phyloP scores from a whole-genome alignment of 108 stramenopile species.

The Aurantiochytrium sp. region DNA sequence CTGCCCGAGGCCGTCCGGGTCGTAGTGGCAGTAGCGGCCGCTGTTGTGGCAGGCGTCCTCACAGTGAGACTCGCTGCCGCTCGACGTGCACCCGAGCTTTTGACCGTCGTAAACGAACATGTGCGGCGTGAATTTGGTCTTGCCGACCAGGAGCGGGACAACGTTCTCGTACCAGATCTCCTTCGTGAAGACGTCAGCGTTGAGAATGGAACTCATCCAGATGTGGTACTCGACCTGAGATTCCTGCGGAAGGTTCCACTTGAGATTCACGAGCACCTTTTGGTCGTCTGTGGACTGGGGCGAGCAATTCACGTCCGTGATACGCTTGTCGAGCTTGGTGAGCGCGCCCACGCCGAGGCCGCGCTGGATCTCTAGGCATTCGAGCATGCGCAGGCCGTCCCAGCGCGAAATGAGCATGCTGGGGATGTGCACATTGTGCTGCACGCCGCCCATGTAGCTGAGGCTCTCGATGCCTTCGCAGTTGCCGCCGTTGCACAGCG shows the following conservation, averaged over 20 bases:
- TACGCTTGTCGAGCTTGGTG: not conserved
- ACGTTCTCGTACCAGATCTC: conserved; percentile 3
- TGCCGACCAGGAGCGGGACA: not conserved
- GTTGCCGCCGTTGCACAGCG: not conserved
- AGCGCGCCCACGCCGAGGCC: not conserved
- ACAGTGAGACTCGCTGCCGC: not conserved
- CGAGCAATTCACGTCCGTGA: not conserved
- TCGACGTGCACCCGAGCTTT: not conserved
- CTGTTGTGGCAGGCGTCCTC: conserved; percentile 8
- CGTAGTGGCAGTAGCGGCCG: conserved; percentile 2
- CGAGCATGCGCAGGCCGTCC: conserved; percentile 20
- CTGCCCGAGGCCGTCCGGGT: not conserved
- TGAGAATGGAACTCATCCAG: conserved; percentile 21
- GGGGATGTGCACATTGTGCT: not conserved
- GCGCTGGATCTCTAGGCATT: not conserved
- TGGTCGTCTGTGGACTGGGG: not conserved
- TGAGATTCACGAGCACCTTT: not conserved
- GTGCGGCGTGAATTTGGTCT: not conserved
- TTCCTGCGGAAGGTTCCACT: conserved; percentile 13
- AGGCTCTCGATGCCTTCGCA: not conserved
- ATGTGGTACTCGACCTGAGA: not conserved
- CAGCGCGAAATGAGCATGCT: not conserved
- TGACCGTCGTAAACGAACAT: not conserved
- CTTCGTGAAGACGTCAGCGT: conserved; percentile 3
- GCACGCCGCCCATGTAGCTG: conserved; percentile 21